phyloP scores from a whole-genome alignment of 305 asterid genomes.

The Salvia sclarea region DNA sequence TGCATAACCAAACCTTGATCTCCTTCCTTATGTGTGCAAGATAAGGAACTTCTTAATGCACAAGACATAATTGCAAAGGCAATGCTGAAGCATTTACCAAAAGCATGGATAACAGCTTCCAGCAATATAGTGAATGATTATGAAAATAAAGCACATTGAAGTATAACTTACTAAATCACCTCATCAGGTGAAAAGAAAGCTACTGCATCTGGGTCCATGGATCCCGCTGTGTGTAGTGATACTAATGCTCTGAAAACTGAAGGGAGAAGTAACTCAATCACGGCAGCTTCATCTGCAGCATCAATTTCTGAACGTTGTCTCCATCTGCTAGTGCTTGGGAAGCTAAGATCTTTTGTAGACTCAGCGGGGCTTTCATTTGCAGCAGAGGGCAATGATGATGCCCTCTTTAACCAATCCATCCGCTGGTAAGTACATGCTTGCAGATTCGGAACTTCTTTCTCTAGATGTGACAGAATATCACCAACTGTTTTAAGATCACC shows the following conservation, averaged over 20 bases:
- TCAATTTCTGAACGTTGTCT: constrained; percentile 56
- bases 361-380: constrained; percentile 53
- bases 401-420: constrained; percentile 84
- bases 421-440: constrained; percentile 72
- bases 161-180: constrained; percentile 50
- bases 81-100: constrained; percentile 3
- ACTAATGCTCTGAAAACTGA: constrained; percentile 76
- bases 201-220: constrained; percentile 78
- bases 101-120: constrained; percentile 4
- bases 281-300: constrained; percentile 66
- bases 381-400: constrained; percentile 61
- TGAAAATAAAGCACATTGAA: constrained; percentile 3
- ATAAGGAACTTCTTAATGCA: not conserved
- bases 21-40: constrained; percentile 6
- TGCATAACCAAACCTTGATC: constrained; percentile 3
- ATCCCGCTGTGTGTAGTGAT: constrained; percentile 88
- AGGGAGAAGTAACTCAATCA: constrained; percentile 76
- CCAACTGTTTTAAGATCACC: constrained; percentile 57
- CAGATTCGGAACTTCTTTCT: constrained; percentile 70
- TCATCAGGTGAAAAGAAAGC: constrained; percentile 95
- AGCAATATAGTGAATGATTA: constrained; percentile 22
- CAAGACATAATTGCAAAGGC: constrained; percentile 7
- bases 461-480: constrained; percentile 64
- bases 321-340: constrained; percentile 53
- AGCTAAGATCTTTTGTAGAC: constrained; percentile 58